phyloP scores from a whole-genome alignment of 208 protist species.

The Trypanosomatidae sp. region DNA sequence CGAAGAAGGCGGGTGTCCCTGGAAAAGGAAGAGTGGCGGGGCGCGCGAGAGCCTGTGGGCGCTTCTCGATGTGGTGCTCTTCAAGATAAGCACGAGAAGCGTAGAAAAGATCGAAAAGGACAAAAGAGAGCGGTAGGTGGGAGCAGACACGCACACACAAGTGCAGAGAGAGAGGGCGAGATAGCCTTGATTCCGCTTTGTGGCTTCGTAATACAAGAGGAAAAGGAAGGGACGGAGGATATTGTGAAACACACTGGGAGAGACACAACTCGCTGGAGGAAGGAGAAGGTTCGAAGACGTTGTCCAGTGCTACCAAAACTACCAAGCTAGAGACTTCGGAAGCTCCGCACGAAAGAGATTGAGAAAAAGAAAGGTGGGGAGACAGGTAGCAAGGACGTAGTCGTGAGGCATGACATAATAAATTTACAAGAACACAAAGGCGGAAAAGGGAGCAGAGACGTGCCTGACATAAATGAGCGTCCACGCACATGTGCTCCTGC shows the following conservation, averaged over 20 bases:
- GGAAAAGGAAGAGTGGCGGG: not conserved
- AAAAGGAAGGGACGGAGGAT: too few species aligned
- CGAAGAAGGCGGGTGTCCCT: not conserved
- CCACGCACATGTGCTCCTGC: not conserved
- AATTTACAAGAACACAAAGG: not conserved
- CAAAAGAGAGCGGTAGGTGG: not conserved
- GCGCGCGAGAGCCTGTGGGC: not conserved
- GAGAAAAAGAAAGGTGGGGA: not conserved
- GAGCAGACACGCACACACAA: not conserved
- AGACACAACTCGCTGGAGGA: not conserved
- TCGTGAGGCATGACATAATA: not conserved
- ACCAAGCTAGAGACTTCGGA: not conserved
- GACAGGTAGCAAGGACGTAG: not conserved
- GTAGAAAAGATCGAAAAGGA: not conserved
- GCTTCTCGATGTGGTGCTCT: not conserved
- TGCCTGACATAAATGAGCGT: not conserved
- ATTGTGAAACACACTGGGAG: not conserved
- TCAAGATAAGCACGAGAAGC: not conserved
- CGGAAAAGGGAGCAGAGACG: constrained; percentile 3
- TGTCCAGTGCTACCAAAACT: not conserved
- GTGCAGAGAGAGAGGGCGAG: not conserved
- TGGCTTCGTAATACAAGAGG: not conserved
- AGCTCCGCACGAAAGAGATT: not conserved
- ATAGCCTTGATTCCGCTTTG: not conserved
- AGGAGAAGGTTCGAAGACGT: not conserved